Conservation (phyloP, 164 flowering plant species). For the Dillenia suffruticosa region DNA sequence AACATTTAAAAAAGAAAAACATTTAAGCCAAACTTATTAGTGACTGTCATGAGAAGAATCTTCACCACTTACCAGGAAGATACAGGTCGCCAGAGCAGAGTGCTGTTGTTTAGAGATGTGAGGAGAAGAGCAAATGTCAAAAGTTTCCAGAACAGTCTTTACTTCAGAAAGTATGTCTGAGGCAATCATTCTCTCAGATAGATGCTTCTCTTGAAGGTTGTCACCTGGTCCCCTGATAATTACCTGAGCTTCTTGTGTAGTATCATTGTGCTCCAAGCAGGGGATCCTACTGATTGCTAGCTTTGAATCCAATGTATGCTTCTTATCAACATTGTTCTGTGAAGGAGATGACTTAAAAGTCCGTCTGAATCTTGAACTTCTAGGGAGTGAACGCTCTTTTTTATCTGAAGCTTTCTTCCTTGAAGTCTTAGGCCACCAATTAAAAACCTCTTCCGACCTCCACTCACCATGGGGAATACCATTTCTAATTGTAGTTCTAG, state of each 20-base stretch:
- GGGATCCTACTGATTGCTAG: too few relatives aligned
- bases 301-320: too few relatives aligned
- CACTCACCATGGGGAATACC: conserved; percentile 28
- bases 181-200: conserved; percentile 16
- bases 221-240: conserved; percentile 13
- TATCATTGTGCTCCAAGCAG: conserved; percentile 5
- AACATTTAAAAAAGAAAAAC: too few relatives aligned
- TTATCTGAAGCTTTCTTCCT: conserved; percentile 5
- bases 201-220: conserved; percentile 14
- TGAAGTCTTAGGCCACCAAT: conserved; percentile 17
- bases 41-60: conserved; percentile 6
- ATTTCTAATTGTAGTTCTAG: conserved; percentile 16
- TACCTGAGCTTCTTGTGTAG: conserved; percentile 14
- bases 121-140: conserved; percentile 6
- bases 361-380: conserved; percentile 21
- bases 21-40: too few relatives aligned
- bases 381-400: conserved; percentile 17
- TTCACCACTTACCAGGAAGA: conserved; percentile 3
- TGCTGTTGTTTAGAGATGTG: conserved; percentile 9
- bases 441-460: conserved; percentile 20
- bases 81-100: conserved; percentile 11
- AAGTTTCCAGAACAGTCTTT: conserved; percentile 5
- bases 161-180: conserved; percentile 13
- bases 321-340: too few relatives aligned
- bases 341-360: conserved; percentile 18